Base-by-base conservation (phyloP, 169 alveolate species). In the Eimeria maxima region DNA sequence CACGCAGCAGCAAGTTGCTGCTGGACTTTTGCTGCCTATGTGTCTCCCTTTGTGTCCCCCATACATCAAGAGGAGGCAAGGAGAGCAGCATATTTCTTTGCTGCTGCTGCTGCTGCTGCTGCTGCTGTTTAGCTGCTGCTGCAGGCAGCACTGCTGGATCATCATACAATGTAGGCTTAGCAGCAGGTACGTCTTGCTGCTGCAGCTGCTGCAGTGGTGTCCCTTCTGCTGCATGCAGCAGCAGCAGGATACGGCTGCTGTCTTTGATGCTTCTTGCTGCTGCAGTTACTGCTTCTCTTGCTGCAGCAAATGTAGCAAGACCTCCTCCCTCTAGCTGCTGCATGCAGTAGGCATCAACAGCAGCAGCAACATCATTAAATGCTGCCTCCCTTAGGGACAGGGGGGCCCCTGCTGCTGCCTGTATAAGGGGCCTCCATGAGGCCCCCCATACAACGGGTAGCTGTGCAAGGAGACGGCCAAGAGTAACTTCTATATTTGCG, bases 101-200 rank as follows among this genome's bases (percentile, higher is more conserved):
- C 76, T 14, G 76, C 76, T 67, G 76, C 76, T 67, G 76, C 38
- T 67, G 76, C 76, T 67, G 76, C 76, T 67, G 76, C 76, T 67
- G 76, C 76, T 7, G 76, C 44, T 67, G 76, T 14, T 67, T 67
- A 5, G 76, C 38, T 4, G 27, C 16, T 24, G 76, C 27, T 8
- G 44, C 27, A 67, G 76, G 29, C 7, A 5, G 44, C 7, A 27
- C 76, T 8, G 16, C 16, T 8, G 76, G 76, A 20, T 24, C 27
- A 67, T 67, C 76, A 20, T 27, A 27, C 27, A 7, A 7, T 20
- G 76, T 67, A 5, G 44, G 13, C 16, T 5, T 14, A 8, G 27
- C 76, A 27, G 44, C 76, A 27, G 76, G 44, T 5, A 27, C 76
- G 16, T 7, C 76, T 50, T 7, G 57, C 76, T 67, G 76, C 27